A percentile compares a stretch with the other conserved stretches of the same genome.
phyloP scores from a whole-genome alignment of 345 rosid genomes.

The Eucalyptus coolabah region DNA sequence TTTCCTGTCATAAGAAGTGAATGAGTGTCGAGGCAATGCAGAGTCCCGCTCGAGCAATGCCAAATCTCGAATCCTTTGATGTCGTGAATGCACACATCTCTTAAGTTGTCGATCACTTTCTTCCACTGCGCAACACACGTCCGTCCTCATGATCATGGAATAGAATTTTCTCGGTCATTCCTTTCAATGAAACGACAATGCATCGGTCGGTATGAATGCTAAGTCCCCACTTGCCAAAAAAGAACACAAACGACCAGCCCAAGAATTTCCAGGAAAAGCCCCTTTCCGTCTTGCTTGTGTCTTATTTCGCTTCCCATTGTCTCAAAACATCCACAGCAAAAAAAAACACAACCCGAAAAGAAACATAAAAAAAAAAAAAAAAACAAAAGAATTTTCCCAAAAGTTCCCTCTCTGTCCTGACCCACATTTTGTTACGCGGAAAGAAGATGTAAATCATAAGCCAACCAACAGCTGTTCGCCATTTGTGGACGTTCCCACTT shows the following conservation, averaged over 20 bases:
- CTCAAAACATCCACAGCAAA: not conserved
- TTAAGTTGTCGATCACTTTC: not conserved
- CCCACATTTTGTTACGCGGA: not conserved
- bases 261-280: not conserved
- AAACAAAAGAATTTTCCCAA: not conserved
- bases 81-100: not conserved
- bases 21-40: not conserved
- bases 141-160: not conserved
- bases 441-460: not conserved
- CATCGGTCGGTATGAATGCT: not conserved
- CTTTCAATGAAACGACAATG: not conserved
- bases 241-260: not conserved
- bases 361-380: not conserved
- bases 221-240: not conserved
- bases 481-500: slow-evolving; percentile 14
- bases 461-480: slow-evolving; percentile 15
- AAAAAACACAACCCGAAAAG: not conserved
- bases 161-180: not conserved
- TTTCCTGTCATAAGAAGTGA: not conserved
- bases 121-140: not conserved
- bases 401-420: not conserved
- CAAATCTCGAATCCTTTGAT: not conserved
- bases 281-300: not conserved
- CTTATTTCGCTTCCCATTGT: not conserved
- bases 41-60: not conserved